These are phyloP conservation scores for Penicillium occitanis DNA, from an alignment of 2,329 filamentous ascomycete genomes.

Conservation along the genomic window DNA sequence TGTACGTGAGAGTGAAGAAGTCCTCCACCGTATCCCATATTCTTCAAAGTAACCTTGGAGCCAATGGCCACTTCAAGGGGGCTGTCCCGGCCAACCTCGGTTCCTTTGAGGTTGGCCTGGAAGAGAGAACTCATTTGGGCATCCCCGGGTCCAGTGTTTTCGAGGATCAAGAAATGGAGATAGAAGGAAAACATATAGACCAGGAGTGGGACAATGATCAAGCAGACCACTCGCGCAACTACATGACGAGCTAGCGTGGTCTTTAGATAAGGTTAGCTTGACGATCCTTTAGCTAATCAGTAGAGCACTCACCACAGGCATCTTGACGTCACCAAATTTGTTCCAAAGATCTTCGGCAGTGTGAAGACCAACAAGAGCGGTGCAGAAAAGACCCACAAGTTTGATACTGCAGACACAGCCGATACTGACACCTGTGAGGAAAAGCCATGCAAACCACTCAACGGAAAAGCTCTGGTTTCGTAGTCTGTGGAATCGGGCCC, in stretches of 20 bases:
- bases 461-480: slow-evolving; percentile 81
- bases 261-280: slow-evolving; percentile 37
- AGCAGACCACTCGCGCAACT: slow-evolving; percentile 73
- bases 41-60: slow-evolving; percentile 90
- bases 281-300: not conserved
- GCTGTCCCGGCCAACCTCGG: slow-evolving; percentile 90
- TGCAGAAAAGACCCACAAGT: slow-evolving; percentile 95
- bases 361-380: slow-evolving; percentile 90
- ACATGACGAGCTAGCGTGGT: slow-evolving; percentile 73
- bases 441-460: slow-evolving; percentile 93
- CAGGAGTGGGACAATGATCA: slow-evolving; percentile 83
- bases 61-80: slow-evolving; percentile 88
- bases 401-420: slow-evolving; percentile 98
- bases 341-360: slow-evolving; percentile 96
- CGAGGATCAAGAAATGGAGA: slow-evolving; percentile 88
- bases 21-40: slow-evolving; percentile 98
- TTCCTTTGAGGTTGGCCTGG: slow-evolving; percentile 92
- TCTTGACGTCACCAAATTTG: slow-evolving; percentile 92
- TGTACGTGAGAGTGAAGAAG: slow-evolving; percentile 95
- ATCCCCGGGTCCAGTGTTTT: slow-evolving; percentile 91
- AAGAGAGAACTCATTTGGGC: slow-evolving; percentile 99
- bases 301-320: slow-evolving; percentile 67
- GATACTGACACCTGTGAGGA: slow-evolving; percentile 91
- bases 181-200: slow-evolving; percentile 97
- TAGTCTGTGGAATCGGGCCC: slow-evolving; percentile 91